A percentile compares a stretch with the other conserved stretches of the same genome.
These are phyloP conservation scores for Sclerotinia nivalis DNA, from an alignment of 2,329 filamentous ascomycete genomes.

Conservation along the genomic window DNA sequence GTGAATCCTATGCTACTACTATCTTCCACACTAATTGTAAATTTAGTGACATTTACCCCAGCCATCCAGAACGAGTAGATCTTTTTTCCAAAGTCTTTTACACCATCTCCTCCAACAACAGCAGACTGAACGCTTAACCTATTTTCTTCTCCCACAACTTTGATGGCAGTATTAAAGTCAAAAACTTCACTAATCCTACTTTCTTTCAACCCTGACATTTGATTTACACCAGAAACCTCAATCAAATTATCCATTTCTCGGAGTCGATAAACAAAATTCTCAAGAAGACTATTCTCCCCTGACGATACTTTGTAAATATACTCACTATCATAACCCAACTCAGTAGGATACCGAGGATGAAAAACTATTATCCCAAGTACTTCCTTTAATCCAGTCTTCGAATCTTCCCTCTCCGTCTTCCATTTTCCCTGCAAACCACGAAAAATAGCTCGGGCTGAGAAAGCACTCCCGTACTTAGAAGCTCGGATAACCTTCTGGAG, in stretches of 20 bases:
- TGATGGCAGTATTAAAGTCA: neutral
- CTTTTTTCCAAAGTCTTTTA: too few species aligned
- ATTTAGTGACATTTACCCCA: neutral
- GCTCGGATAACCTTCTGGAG: neutral
- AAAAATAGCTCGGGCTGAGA: neutral
- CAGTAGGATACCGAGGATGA: neutral
- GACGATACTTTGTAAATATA: neutral
- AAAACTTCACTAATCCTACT: neutral
- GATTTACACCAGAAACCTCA: neutral
- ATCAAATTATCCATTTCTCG: neutral
- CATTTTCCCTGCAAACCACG: constrained; percentile 5
- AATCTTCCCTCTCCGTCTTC: neutral
- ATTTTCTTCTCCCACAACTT: neutral
- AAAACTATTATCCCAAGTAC: neutral
- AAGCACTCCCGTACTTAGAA: neutral
- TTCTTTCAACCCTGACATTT: neutral
- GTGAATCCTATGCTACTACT: too few species aligned
- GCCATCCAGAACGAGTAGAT: constrained; percentile 1
- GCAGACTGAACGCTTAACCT: neutral
- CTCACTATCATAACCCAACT: neutral
- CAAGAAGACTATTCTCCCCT: neutral
- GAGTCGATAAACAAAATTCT: constrained; percentile 5
- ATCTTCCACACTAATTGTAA: neutral
- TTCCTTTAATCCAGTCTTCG: neutral
- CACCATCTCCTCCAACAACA: too few species aligned